These are phyloP conservation scores for Eimeria brunetti DNA, from an alignment of 169 alveolate genomes.

Conservation along the genomic window DNA sequence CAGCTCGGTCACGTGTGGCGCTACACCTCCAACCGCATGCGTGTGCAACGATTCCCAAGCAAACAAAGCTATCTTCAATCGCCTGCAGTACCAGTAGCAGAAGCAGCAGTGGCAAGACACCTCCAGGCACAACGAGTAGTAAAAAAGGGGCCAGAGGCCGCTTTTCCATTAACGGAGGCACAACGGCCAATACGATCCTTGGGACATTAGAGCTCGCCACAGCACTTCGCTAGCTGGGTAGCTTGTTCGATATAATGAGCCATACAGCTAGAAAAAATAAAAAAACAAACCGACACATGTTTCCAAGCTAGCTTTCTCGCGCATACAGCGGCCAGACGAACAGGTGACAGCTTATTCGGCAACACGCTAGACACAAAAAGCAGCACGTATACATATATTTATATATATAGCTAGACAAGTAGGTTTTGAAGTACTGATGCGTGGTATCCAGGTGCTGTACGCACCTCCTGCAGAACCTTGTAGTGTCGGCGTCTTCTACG, in stretches of 20 bases:
- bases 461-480: constrained; percentile 74
- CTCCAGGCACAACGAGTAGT: background rate
- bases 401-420: background rate
- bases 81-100: constrained; percentile 68
- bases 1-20: constrained; percentile 89
- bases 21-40: constrained; percentile 87
- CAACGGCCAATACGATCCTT: background rate
- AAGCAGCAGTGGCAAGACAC: background rate
- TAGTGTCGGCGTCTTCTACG: constrained; percentile 79
- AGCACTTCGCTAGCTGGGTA: background rate
- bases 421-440: background rate
- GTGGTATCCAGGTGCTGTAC: background rate
- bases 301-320: background rate
- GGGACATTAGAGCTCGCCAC: background rate
- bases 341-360: background rate
- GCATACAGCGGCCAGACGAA: background rate
- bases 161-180: background rate
- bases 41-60: constrained; percentile 89
- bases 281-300: background rate
- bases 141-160: background rate
- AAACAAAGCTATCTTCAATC: constrained; percentile 84
- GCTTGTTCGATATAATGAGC: too few relatives aligned
- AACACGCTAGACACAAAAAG: background rate
- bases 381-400: background rate
- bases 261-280: background rate